Conservation (phyloP, 768 basidiomycete genomes). For the Phlebiopsis flavidoalba region DNA sequence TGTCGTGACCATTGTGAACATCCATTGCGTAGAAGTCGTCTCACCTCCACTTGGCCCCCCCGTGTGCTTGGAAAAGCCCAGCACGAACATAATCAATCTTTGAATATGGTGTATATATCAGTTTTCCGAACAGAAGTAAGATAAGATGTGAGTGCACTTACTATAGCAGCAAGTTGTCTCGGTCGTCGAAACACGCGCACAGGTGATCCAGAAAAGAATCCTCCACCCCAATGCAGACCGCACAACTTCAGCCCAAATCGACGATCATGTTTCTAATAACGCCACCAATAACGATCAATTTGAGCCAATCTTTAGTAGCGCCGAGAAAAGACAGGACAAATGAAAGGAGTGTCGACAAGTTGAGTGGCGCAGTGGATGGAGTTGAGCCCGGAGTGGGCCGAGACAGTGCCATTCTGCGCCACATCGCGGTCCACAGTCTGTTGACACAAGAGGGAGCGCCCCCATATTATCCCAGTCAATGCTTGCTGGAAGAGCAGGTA, state of each 20-base stretch:
- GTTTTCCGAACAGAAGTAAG: constrained; percentile 2
- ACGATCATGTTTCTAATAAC: constrained; percentile 53
- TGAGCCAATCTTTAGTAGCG: constrained; percentile 53
- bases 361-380: constrained; percentile 1
- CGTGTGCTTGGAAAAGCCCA: constrained; percentile 62
- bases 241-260: constrained; percentile 35
- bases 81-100: constrained; percentile 71
- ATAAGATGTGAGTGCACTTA: constrained; percentile 27
- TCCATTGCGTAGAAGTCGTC: constrained; percentile 16
- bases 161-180: constrained; percentile 55
- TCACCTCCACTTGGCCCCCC: constrained; percentile 59
- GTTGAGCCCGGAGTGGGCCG: constrained; percentile 13
- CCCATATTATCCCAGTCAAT: constrained; percentile 9
- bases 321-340: constrained; percentile 50
- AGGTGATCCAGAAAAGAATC: constrained; percentile 61
- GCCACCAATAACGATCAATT: constrained; percentile 59
- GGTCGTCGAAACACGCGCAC: constrained; percentile 54
- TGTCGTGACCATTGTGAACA: neutral
- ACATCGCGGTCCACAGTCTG: constrained; percentile 6
- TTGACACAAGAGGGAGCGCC: constrained; percentile 4
- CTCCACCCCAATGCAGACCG: constrained; percentile 43
- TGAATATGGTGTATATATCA: neutral
- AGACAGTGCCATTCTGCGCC: constrained; percentile 6
- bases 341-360: constrained; percentile 28
- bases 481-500: constrained; percentile 12